Base-by-base conservation (phyloP, 176 grass and related monocot species). In the Zoysia japonica region DNA sequence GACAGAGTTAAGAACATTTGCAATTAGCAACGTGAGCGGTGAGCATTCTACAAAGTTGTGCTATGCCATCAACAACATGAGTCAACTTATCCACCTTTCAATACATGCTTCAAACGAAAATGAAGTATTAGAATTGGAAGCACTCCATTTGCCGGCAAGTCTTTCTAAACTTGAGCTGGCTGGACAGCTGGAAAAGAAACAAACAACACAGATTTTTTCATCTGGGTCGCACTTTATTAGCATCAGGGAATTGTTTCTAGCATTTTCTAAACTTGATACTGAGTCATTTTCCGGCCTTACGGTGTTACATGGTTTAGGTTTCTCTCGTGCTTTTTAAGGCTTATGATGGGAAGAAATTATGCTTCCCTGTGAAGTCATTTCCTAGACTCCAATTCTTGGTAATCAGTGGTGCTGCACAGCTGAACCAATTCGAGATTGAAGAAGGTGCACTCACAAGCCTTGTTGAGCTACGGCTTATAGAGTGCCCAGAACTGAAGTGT, bases 361-460 rank as follows among this genome's bases (percentile, higher is more conserved):
- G 1, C 50, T 70, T 90, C 47, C 8, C 48, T 8, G 6, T 5
- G 6, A 11, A 44, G 11, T 86, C 67, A 7, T 90, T 90, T 69
- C 78, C 73, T 6, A 90, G 44, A 40, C 54, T 86, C 5, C 20
- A 5, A 19, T 1, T 0, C 14, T 12, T 89, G n/a, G 0, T 0
- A 1, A 68, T 89, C n/a, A 72, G 0, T 0, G 7, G 8, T 61
- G 69, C 76, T 28, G 44, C 43, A 0, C 40, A 38, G 0, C 59
- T 90, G 5, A 60, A 47, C 35, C 5, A 86, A 68, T 16, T 86
- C 4, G 19, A 74, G 42, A 85, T 90, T n/a, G 88, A 78, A 43
- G 2, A 85, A 35, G 88, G 52, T 38, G 80, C 78, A 14, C 71
- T 90, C 43, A 3, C 0, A 19, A 74, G n/a, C 35, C 49, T 86